phyloP scores from a whole-genome alignment of 129 eudicot species.

The Centella asiatica region DNA sequence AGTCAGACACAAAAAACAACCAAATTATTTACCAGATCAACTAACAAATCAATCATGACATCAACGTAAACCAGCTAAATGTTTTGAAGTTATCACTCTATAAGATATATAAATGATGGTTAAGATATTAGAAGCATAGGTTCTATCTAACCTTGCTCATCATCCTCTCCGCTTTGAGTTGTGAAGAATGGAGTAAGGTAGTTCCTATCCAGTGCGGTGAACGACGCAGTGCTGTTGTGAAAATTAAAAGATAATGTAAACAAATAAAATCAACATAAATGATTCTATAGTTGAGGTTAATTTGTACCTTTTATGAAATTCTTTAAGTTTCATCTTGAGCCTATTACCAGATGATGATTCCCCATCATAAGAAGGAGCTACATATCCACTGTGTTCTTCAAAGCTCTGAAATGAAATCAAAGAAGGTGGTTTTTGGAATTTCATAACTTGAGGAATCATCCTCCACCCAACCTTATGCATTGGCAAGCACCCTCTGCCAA shows the following conservation, averaged over 20 bases:
- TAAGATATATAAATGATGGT: not conserved
- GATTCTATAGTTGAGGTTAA: not conserved
- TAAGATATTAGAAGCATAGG: not conserved
- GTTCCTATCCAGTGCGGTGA: conserved; percentile 81
- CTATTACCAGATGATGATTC: conserved; percentile 80
- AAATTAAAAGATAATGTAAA: not conserved
- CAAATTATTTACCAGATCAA: too few species aligned
- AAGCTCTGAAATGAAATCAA: conserved; percentile 43
- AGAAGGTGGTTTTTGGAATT: too few species aligned
- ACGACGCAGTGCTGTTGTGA: conserved; percentile 64
- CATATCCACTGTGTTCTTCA: conserved; percentile 58
- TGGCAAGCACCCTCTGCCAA: too few species aligned
- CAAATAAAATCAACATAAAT: not conserved
- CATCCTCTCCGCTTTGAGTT: conserved; percentile 74
- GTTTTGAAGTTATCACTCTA: not conserved
- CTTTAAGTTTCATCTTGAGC: conserved; percentile 87
- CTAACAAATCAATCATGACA: not conserved
- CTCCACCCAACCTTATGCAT: too few species aligned
- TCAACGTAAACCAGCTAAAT: conserved; percentile 2
- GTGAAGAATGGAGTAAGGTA: conserved; percentile 99
- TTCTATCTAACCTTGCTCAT: conserved; percentile 46
- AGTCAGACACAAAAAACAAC: too few species aligned
- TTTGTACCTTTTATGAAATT: conserved; percentile 74
- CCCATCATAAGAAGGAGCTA: conserved; percentile 60
- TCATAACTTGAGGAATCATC: too few species aligned